Base-by-base conservation (phyloP, 768 basidiomycete genomes). In the Russula lepida region DNA sequence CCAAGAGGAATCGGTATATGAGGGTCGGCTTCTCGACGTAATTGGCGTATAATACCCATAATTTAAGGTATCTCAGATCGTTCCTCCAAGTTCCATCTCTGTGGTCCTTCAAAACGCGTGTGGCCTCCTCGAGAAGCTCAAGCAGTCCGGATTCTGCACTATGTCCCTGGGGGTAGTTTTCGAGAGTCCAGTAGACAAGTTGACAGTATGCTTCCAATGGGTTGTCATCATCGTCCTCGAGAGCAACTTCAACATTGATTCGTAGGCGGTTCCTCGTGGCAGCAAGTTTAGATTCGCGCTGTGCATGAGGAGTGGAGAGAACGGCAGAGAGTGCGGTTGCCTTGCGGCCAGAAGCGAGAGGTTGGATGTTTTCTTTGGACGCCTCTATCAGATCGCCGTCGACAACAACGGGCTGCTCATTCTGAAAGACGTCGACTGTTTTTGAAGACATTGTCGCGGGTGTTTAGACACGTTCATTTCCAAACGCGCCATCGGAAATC, bases 1-100 rank as follows among this genome's bases (percentile, higher is more conserved):
- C 86, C 65, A 97, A 78, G 70, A 98, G 74, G 74, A 94, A 98
- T 65, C 84, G 81, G 78, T 89, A 98, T 66, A 98, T 88, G 71
- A 94, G 81, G 17, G 84, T 83, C 44, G 93, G 88, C 69, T 84
- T 84, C 75, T 98, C 95, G 54, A 98, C 92, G 70, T 91, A 88
- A 71, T 85, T 86, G 17, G 95, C 89, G 71, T 98, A 99, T 50
- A 93, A 82, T 54, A 93, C 78, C 97, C 97, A 99, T 17, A 98
- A 76, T 70, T 93, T 92, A 58, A 98, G 79, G 72, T 98, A 97
- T 60, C 89, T 84, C 61, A 91, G 69, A 69, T 98, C 92, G 58
- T 77, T 79, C 67, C 79, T 81, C 83, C 92, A 98, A 63, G 77
- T 77, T 0, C 87, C 85, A 28, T 79, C 85, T 55, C 86, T 78